phyloP scores from a whole-genome alignment of 2,329 filamentous ascomycete genomes.

The Verticillium albo-atrum region DNA sequence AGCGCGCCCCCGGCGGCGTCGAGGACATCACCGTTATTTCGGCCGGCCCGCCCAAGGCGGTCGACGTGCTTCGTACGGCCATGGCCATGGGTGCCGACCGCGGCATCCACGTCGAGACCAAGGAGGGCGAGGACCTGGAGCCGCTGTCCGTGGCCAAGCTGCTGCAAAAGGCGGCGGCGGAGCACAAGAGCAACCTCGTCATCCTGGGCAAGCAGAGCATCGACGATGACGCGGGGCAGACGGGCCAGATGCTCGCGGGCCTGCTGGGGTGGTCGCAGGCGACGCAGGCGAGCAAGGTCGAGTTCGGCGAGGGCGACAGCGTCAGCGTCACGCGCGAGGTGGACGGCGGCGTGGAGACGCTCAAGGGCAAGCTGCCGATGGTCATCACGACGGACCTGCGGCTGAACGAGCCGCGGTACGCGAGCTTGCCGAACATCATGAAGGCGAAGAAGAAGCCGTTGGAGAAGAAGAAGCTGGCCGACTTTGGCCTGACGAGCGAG shows the following conservation, averaged over 20 bases:
- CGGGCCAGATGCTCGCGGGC: slow-evolving; percentile 95
- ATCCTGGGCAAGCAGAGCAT: slow-evolving; percentile 97
- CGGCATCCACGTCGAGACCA: slow-evolving; percentile 78
- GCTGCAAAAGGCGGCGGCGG: slow-evolving; percentile 71
- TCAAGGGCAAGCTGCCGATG: slow-evolving; percentile 82
- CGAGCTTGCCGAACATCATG: slow-evolving; percentile 97
- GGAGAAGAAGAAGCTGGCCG: slow-evolving; percentile 82
- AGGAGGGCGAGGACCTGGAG: slow-evolving; percentile 74
- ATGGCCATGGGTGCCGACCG: slow-evolving; percentile 99
- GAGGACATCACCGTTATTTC: slow-evolving; percentile 89
- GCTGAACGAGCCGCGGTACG: slow-evolving; percentile 92
- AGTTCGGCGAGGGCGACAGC: slow-evolving; percentile 64
- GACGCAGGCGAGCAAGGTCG: slow-evolving; percentile 84
- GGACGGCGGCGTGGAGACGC: slow-evolving; percentile 89
- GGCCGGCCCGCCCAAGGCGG: slow-evolving; percentile 81
- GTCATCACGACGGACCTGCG: slow-evolving; percentile 92
- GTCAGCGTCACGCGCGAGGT: slow-evolving; percentile 87
- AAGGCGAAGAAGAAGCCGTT: slow-evolving; percentile 99
- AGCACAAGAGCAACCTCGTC: slow-evolving; percentile 86
- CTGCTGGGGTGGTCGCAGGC: slow-evolving; percentile 91
- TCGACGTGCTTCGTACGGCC: slow-evolving; percentile 86
- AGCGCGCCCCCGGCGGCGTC: slow-evolving; percentile 66
- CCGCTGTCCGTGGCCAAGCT: slow-evolving; percentile 91
- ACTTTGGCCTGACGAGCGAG: slow-evolving; percentile 72
- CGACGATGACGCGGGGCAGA: slow-evolving; percentile 93